Evolutionary conservation across 768 basidiomycete genomes (phyloP), one percentile per base, ranked within the genome.

Genomic region (Trametes sanguinea): DNA sequence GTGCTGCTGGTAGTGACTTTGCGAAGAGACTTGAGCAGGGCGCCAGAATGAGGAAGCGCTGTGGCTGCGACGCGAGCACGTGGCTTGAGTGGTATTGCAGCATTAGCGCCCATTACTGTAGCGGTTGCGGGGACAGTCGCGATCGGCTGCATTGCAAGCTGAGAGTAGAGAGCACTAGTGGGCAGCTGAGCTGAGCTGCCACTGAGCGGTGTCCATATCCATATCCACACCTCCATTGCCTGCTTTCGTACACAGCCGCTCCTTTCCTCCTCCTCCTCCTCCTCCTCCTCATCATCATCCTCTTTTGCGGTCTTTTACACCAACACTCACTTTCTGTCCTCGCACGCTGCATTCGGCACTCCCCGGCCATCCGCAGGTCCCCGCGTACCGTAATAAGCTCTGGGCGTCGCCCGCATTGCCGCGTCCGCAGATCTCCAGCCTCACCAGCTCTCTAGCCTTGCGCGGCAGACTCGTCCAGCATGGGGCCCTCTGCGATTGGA

Each of bases 401-500:
- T 33, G 9, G 51, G 53, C 22, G 40, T 37, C 35, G 35, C 11
- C 35, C 35, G 27, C 42, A 53, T 22, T 42, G 50, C 50, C 13
- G 42, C 46, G 54, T 32, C 33, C 44, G 40, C 30, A 42, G 29
- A 54, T 50, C 56, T 50, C 47, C 57, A 51, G 37, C 56, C 43
- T 55, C 55, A 62, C 59, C 22, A 42, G 44, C 59, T 33, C 52
- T 37, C 29, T 16, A 47, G 32, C 14, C 35, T 54, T 43, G 27
- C 51, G 39, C 51, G 39, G 57, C 47, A 39, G 66, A n/a, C 54
- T 46, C 51, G 10, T 22, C 32, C 47, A 14, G 50, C 32, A 76
- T 81, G 76, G 69, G 74, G 27, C 68, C 74, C 44, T 40, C 70
- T 51, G 65, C 72, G 50, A 68, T 77, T 54, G 68, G 63, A 37